A percentile compares a stretch with the other conserved stretches of the same genome.
These are phyloP conservation scores for Exutisphaerella laricina DNA, from an alignment of 2,329 filamentous ascomycete genomes.

Conservation along the genomic window DNA sequence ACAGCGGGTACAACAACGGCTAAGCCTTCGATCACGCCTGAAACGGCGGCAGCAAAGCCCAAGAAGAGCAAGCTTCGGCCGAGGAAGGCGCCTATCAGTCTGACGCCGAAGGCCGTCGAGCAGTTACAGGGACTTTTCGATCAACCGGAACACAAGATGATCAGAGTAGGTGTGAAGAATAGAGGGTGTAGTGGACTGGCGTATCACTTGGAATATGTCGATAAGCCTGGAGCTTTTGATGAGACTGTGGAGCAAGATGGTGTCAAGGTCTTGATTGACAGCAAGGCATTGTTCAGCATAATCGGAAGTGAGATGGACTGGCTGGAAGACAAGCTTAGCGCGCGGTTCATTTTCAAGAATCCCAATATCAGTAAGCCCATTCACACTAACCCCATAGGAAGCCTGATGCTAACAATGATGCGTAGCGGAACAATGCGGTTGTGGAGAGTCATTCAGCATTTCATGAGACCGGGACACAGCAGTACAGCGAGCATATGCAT, in stretches of 20 bases:
- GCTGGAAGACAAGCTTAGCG: slow-evolving; percentile 89
- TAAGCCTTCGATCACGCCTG: slow-evolving; percentile 30
- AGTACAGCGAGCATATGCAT: slow-evolving; percentile 24
- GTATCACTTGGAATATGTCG: slow-evolving; percentile 92
- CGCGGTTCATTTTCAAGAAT: slow-evolving; percentile 90
- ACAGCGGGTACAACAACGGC: slow-evolving; percentile 22
- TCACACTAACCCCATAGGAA: background rate
- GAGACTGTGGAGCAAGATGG: slow-evolving; percentile 94
- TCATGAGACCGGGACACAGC: slow-evolving; percentile 26
- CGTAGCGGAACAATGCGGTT: slow-evolving; percentile 89
- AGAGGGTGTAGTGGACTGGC: slow-evolving; percentile 88
- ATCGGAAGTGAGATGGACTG: slow-evolving; percentile 99
- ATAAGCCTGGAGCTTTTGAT: slow-evolving; percentile 81
- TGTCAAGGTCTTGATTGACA: slow-evolving; percentile 92
- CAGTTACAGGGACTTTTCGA: slow-evolving; percentile 73
- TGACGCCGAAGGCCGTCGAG: slow-evolving; percentile 72
- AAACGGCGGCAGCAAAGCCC: slow-evolving; percentile 46
- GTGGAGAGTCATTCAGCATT: slow-evolving; percentile 83
- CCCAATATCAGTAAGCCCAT: slow-evolving; percentile 87
- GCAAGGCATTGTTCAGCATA: slow-evolving; percentile 95
- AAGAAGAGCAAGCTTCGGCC: slow-evolving; percentile 64
- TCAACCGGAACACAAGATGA: slow-evolving; percentile 83
- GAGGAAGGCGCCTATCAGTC: slow-evolving; percentile 84
- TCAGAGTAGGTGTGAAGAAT: slow-evolving; percentile 90
- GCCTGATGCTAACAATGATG: slow-evolving; percentile 15